Conservation (phyloP, 2,329 filamentous ascomycete species). For the Penicillium sp. region DNA sequence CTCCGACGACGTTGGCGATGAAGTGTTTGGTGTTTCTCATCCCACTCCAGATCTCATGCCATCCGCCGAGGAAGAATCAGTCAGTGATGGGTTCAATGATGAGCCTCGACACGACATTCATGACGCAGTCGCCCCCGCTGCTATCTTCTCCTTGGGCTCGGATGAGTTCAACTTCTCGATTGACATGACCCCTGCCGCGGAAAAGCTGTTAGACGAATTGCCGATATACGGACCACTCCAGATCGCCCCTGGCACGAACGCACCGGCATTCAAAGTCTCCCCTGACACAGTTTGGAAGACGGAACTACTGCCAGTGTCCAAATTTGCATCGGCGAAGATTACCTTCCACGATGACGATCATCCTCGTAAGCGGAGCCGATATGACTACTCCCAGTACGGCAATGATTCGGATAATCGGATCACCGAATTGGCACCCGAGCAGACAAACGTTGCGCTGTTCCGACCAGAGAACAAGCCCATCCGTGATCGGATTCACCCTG, state of each 20-base stretch:
- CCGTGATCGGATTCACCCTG: conserved; percentile 82
- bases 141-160: conserved; percentile 77
- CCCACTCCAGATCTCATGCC: conserved; percentile 66
- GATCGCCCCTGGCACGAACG: conserved; percentile 56
- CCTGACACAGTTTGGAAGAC: conserved; percentile 71
- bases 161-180: conserved; percentile 80
- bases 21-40: conserved; percentile 39
- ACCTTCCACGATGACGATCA: conserved; percentile 64
- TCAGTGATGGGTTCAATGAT: conserved; percentile 47
- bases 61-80: conserved; percentile 60
- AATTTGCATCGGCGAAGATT: conserved; percentile 79
- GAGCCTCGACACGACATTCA: conserved; percentile 44
- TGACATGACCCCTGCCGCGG: conserved; percentile 68
- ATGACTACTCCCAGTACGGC: conserved; percentile 72
- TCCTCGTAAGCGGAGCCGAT: conserved; percentile 76
- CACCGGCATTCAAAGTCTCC: conserved; percentile 57
- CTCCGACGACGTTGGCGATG: conserved; percentile 33
- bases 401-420: conserved; percentile 56
- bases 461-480: conserved; percentile 85
- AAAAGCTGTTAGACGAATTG: conserved; percentile 74
- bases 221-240: conserved; percentile 69
- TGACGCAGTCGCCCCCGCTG: conserved; percentile 60
- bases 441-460: conserved; percentile 80
- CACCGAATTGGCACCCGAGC: conserved; percentile 61
- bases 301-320: conserved; percentile 79